These are phyloP conservation scores for Tolypocladium inflatum DNA, from an alignment of 2,329 filamentous ascomycete genomes.

Conservation along the genomic window DNA sequence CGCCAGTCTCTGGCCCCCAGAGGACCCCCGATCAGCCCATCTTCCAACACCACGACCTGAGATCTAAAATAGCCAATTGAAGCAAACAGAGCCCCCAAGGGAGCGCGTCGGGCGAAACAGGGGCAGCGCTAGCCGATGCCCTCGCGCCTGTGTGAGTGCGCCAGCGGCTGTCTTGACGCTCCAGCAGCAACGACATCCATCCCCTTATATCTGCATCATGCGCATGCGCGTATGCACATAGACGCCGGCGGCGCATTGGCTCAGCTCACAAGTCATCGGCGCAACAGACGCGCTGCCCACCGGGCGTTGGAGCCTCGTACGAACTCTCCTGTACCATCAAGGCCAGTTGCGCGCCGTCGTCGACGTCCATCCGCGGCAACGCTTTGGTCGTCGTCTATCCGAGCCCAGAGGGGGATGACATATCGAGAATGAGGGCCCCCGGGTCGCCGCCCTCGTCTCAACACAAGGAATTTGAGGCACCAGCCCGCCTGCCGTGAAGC, in stretches of 20 bases:
- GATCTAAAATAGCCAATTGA: neutral
- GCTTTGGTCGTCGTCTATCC: neutral
- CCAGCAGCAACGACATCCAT: neutral
- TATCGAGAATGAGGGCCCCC: constrained; percentile 22
- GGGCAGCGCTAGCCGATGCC: neutral
- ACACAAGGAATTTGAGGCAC: constrained; percentile 45
- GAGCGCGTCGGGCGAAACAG: neutral
- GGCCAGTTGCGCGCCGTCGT: neutral
- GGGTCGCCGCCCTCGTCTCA: constrained; percentile 49
- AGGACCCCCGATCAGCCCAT: neutral
- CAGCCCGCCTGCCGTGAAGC: neutral
- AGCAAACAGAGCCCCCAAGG: neutral
- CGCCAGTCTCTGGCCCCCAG: neutral
- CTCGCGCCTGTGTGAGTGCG: too few species aligned
- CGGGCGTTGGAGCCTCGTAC: neutral
- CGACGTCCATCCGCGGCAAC: neutral
- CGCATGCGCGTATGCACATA: neutral
- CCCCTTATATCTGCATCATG: neutral
- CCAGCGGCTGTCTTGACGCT: neutral
- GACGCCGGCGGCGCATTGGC: neutral
- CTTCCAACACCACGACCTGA: neutral
- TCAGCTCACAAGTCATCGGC: neutral
- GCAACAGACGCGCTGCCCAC: neutral
- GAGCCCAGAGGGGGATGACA: neutral
- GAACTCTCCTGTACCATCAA: neutral